phyloP scores from a whole-genome alignment of 2,329 filamentous ascomycete genomes.

The Fusarium luffae region DNA sequence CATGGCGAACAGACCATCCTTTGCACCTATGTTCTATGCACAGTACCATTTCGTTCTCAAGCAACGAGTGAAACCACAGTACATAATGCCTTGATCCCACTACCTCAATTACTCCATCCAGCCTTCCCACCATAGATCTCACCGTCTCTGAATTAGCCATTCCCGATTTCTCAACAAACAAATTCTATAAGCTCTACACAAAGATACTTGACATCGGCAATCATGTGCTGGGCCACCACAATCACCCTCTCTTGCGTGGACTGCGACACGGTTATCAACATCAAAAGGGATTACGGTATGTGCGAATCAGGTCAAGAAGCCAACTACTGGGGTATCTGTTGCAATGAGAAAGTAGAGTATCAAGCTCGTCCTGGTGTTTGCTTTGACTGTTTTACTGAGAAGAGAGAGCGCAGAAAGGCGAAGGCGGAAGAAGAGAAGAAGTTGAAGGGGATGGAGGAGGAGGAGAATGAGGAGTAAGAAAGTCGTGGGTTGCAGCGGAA shows the following conservation, averaged over 20 bases:
- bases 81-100: too few species aligned
- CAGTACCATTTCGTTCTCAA: too few species aligned
- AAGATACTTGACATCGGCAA: too few species aligned
- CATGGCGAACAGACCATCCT: too few species aligned
- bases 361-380: background rate
- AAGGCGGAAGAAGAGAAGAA: background rate
- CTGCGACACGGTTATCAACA: background rate
- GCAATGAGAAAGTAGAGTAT: background rate
- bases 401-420: background rate
- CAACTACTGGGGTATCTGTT: background rate
- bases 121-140: too few species aligned
- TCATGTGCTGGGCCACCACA: background rate
- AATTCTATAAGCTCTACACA: too few species aligned
- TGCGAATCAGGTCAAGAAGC: background rate
- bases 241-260: background rate
- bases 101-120: too few species aligned
- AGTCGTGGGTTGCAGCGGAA: accelerated
- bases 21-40: too few species aligned
- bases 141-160: too few species aligned
- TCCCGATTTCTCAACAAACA: too few species aligned
- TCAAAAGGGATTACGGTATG: background rate
- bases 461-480: background rate
- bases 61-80: too few species aligned
- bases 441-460: background rate
- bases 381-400: accelerated